These are phyloP conservation scores for Haplosporangium gracile DNA, from an alignment of 192 early-diverging fungal genomes.

Conservation along the genomic window DNA sequence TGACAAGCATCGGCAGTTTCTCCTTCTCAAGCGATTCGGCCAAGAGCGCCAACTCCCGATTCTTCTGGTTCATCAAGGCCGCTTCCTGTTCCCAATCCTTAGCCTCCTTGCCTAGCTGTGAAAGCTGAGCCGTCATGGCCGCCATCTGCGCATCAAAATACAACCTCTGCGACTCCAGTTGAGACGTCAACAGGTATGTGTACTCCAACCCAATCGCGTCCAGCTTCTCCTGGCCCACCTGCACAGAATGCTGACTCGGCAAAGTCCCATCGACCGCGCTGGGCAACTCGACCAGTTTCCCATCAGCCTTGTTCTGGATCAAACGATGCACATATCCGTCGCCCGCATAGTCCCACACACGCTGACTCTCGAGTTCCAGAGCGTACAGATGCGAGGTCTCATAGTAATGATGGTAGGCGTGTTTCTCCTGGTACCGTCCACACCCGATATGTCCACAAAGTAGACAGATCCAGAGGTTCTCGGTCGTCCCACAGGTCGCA, in stretches of 20 bases:
- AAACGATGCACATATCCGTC: constrained; percentile 96
- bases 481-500: constrained; percentile 77
- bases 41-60: constrained; percentile 24
- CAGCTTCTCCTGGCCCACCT: constrained; percentile 74
- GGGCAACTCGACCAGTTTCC: constrained; percentile 92
- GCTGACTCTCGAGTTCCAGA: constrained; percentile 94
- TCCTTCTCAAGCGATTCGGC: constrained; percentile 58
- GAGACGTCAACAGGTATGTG: constrained; percentile 82
- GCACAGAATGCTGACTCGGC: constrained; percentile 34
- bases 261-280: constrained; percentile 48
- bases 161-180: constrained; percentile 88
- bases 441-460: constrained; percentile 97
- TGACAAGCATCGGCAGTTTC: constrained; percentile 46
- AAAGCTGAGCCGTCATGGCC: constrained; percentile 64
- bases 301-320: constrained; percentile 92
- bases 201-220: constrained; percentile 87
- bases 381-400: constrained; percentile 90
- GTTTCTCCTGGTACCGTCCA: constrained; percentile 91
- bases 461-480: constrained; percentile 96
- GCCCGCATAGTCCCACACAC: constrained; percentile 98
- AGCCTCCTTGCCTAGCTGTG: constrained; percentile 58
- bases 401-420: constrained; percentile 90
- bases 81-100: constrained; percentile 56
- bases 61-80: constrained; percentile 32
- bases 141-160: constrained; percentile 85